Percentiles rank a stretch among this genome's conserved stretches.
Evolutionary conservation across 371 early-diverging fungal genomes (phyloP).

Genomic region (Mucor lusitanicus): DNA sequence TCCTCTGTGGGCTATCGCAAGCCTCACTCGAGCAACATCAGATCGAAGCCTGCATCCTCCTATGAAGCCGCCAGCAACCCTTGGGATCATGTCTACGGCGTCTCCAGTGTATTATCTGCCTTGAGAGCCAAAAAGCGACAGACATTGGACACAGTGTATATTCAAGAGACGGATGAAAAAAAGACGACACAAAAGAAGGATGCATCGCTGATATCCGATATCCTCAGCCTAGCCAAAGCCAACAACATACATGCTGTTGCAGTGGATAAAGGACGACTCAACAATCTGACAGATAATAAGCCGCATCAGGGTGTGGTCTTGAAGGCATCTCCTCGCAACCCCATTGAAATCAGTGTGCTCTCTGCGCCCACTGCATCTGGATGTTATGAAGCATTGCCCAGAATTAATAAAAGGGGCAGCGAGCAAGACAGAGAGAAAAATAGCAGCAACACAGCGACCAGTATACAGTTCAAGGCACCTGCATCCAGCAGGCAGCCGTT

Average conservation of each 20-base stretch:
- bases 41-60: neutral
- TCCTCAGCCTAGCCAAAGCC: constrained; percentile 10
- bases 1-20: neutral
- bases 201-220: constrained; percentile 9
- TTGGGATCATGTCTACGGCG: constrained; percentile 30
- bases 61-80: neutral
- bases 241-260: neutral
- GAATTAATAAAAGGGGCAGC: constrained; percentile 17
- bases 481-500: constrained; percentile 26
- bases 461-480: neutral
- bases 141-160: constrained; percentile 8
- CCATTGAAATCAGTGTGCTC: constrained; percentile 13
- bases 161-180: constrained; percentile 16
- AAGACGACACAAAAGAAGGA: constrained; percentile 24
- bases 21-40: neutral
- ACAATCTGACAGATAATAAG: constrained; percentile 32
- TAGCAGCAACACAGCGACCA: neutral
- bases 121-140: constrained; percentile 24
- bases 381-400: constrained; percentile 15
- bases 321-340: constrained; percentile 13
- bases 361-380: neutral
- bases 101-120: constrained; percentile 27
- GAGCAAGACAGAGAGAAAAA: neutral
- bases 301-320: constrained; percentile 40
- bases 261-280: constrained; percentile 31